A percentile compares a stretch with the other conserved stretches of the same genome.
Evolutionary conservation across 495 filamentous ascomycete genomes (phyloP).

Genomic region (Geopyxis carbonaria): DNA sequence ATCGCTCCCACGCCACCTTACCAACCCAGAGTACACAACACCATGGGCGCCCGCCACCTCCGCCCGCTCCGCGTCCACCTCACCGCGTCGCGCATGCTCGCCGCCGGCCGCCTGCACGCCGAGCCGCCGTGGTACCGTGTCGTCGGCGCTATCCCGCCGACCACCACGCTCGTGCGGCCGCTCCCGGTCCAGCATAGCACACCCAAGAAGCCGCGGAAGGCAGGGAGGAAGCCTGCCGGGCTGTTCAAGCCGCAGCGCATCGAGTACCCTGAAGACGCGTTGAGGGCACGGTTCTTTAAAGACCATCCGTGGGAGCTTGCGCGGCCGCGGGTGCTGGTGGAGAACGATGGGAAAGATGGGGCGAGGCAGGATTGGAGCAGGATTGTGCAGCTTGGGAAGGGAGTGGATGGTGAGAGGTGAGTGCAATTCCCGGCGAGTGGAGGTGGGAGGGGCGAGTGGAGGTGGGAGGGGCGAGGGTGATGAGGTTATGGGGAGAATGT

Average conservation of each 20-base stretch:
- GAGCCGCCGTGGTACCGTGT: slow-evolving; percentile 64
- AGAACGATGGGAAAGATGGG: slow-evolving; percentile 68
- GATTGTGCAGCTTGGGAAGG: slow-evolving; percentile 60
- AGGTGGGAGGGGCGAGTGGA: no score
- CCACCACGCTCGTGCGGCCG: slow-evolving; percentile 55
- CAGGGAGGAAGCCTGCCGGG: slow-evolving; percentile 40
- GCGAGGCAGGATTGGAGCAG: slow-evolving; percentile 61
- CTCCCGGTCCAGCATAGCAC: slow-evolving; percentile 47
- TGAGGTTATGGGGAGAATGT: slow-evolving; percentile 6
- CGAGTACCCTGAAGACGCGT: slow-evolving; percentile 66
- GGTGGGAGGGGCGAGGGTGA: no score
- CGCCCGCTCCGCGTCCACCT: slow-evolving; percentile 56
- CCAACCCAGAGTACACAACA: no score
- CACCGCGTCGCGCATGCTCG: slow-evolving; percentile 41
- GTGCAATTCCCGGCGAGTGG: slow-evolving; percentile 12
- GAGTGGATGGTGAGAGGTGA: slow-evolving; percentile 73
- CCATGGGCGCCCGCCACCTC: slow-evolving; percentile 26
- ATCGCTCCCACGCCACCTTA: no score
- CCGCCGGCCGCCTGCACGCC: slow-evolving; percentile 27
- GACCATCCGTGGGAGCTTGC: slow-evolving; percentile 98
- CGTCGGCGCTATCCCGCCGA: slow-evolving; percentile 56
- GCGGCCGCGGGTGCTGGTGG: slow-evolving; percentile 65
- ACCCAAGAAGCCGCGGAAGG: slow-evolving; percentile 32
- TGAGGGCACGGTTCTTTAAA: slow-evolving; percentile 64
- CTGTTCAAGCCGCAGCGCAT: slow-evolving; percentile 66